Evolutionary conservation across 148 eudicot genomes (phyloP).

Genomic region (Heliosperma pusillum): DNA sequence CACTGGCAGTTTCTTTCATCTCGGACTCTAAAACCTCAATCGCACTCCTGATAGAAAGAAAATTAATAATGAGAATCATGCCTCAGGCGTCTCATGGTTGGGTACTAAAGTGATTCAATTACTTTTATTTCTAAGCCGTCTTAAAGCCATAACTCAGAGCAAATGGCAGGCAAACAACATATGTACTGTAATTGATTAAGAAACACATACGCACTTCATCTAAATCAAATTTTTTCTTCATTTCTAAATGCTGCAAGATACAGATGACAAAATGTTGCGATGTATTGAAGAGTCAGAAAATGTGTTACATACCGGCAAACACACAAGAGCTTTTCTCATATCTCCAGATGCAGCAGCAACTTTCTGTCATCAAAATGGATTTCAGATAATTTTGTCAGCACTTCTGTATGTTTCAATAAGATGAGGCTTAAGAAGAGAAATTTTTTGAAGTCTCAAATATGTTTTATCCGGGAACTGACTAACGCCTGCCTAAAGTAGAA

Average conservation of each 20-base stretch:
- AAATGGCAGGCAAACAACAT: no score
- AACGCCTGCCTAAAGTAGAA: not conserved
- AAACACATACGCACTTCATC: not conserved
- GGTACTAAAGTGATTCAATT: no score
- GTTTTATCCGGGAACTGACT: not conserved
- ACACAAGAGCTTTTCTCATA: slow-evolving; percentile 80
- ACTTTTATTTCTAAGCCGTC: no score
- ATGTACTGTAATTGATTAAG: no score
- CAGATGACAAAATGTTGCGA: not conserved
- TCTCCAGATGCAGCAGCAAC: not conserved
- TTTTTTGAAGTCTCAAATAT: no score
- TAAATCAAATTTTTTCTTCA: not conserved
- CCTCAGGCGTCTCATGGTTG: no score
- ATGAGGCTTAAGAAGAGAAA: not conserved
- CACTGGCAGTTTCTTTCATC: slow-evolving; percentile 35
- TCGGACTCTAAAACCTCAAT: slow-evolving; percentile 78
- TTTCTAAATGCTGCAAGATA: not conserved
- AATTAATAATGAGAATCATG: not conserved
- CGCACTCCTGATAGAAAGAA: slow-evolving; percentile 62
- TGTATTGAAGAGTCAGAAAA: not conserved
- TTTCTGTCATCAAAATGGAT: not conserved
- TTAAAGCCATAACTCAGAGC: no score
- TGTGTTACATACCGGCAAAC: slow-evolving; percentile 64
- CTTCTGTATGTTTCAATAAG: not conserved
- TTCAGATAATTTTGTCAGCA: not conserved